Conservation (phyloP, 2,329 filamentous ascomycete species). For the Penicillium sp. region DNA sequence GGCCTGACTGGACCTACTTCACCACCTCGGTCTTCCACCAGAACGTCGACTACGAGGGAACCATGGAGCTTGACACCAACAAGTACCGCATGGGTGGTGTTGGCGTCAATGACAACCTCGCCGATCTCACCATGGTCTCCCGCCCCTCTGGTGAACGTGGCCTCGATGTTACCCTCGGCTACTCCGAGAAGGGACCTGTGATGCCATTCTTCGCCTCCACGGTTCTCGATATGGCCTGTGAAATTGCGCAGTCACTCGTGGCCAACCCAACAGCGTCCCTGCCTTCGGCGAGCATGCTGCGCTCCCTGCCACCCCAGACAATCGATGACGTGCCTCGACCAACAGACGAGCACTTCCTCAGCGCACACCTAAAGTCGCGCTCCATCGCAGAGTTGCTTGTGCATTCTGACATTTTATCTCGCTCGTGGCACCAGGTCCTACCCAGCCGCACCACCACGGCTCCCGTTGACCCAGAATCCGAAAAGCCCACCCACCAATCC, state of each 20-base stretch:
- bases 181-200: constrained; percentile 38
- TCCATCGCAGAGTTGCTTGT: constrained; percentile 40
- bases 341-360: constrained; percentile 34
- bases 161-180: constrained; percentile 39
- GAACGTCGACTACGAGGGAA: constrained; percentile 36
- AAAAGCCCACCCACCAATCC: constrained; percentile 17
- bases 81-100: constrained; percentile 40
- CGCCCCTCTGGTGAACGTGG: constrained; percentile 33
- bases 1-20: constrained; percentile 43
- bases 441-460: constrained; percentile 10
- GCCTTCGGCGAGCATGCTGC: constrained; percentile 33
- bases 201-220: constrained; percentile 33
- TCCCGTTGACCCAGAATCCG: constrained; percentile 14
- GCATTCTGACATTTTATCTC: constrained; percentile 40
- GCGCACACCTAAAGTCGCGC: constrained; percentile 37
- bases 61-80: constrained; percentile 39
- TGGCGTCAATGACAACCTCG: constrained; percentile 41
- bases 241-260: constrained; percentile 38
- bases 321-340: constrained; percentile 28
- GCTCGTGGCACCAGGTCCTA: constrained; percentile 42
- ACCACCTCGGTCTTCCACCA: constrained; percentile 44
- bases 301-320: constrained; percentile 32
- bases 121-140: constrained; percentile 42
- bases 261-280: constrained; percentile 35
- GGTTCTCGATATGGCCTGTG: constrained; percentile 42